A percentile compares a stretch with the other conserved stretches of the same genome.
phyloP scores from a whole-genome alignment of 1,284 basidiomycete genomes.

The Caloboletus firmus region DNA sequence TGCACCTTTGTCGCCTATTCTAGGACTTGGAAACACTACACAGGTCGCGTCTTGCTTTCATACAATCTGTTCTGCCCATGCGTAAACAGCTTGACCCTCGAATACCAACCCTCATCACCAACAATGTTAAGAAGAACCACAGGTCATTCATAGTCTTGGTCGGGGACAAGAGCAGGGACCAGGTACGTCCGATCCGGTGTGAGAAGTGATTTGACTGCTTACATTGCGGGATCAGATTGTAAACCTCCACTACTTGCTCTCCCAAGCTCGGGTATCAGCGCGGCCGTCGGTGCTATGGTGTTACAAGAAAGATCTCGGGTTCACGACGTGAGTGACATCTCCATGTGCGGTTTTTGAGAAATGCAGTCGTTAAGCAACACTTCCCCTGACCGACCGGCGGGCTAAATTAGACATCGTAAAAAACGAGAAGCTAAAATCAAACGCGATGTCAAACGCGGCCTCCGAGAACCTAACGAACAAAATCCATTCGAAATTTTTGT shows the following conservation, averaged over 20 bases:
- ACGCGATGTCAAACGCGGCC: slow-evolving; percentile 89
- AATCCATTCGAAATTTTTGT: slow-evolving; percentile 99
- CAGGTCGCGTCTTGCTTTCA: background rate
- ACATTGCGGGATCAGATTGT: slow-evolving; percentile 64
- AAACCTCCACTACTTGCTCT: slow-evolving; percentile 92
- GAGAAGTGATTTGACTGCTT: background rate
- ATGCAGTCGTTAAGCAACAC: background rate
- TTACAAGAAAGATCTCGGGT: slow-evolving; percentile 96
- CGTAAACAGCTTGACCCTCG: slow-evolving; percentile 88
- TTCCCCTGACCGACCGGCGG: background rate
- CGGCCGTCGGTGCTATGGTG: slow-evolving; percentile 94
- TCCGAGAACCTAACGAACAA: slow-evolving; percentile 93
- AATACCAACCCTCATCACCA: slow-evolving; percentile 89
- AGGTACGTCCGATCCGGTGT: slow-evolving; percentile 49
- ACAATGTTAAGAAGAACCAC: slow-evolving; percentile 91
- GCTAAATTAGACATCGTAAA: slow-evolving; percentile 78
- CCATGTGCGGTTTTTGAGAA: background rate
- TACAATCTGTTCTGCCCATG: slow-evolving; percentile 41
- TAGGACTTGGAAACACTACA: background rate
- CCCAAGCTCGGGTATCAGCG: slow-evolving; percentile 86
- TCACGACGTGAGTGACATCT: slow-evolving; percentile 68
- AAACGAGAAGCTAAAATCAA: slow-evolving; percentile 96
- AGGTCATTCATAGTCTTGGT: slow-evolving; percentile 97
- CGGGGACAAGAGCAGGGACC: slow-evolving; percentile 92
- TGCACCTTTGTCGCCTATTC: background rate